Percentiles rank a stretch among this genome's conserved stretches.
Evolutionary conservation across 192 early-diverging fungal genomes (phyloP).

Genomic region (Backusella mclennaniae): DNA sequence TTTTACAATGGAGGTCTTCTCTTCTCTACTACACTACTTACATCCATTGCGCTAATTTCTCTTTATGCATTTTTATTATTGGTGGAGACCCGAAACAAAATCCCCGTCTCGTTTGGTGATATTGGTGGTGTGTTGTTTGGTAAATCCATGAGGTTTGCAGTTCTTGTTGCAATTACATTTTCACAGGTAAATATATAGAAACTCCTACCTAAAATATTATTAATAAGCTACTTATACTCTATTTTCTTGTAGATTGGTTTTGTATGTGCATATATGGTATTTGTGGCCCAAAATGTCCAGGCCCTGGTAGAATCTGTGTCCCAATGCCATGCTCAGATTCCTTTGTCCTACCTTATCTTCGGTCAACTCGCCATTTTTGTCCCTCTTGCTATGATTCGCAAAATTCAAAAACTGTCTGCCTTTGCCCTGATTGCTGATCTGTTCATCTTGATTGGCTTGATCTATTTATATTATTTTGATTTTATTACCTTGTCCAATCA

Average conservation of each 20-base stretch:
- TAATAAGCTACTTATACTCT: slow-evolving; percentile 11
- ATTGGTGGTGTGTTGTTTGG: slow-evolving; percentile 60
- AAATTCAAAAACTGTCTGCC: slow-evolving; percentile 85
- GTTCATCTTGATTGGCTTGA: slow-evolving; percentile 88
- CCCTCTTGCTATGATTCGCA: slow-evolving; percentile 68
- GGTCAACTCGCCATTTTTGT: slow-evolving; percentile 49
- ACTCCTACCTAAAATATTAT: background rate
- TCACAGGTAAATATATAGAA: slow-evolving; percentile 55
- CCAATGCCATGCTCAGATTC: slow-evolving; percentile 17
- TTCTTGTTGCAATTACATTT: slow-evolving; percentile 69
- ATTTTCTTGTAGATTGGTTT: slow-evolving; percentile 45
- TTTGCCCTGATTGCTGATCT: slow-evolving; percentile 88
- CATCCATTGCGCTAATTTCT: slow-evolving; percentile 65
- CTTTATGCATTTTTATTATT: slow-evolving; percentile 70
- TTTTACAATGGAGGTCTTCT: slow-evolving; percentile 77
- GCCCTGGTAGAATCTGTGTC: slow-evolving; percentile 35
- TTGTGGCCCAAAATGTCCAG: slow-evolving; percentile 58
- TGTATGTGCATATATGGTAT: slow-evolving; percentile 65
- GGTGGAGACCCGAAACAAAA: slow-evolving; percentile 62
- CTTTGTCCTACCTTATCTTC: slow-evolving; percentile 42
- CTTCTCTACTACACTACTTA: slow-evolving; percentile 65
- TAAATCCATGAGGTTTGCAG: slow-evolving; percentile 59
- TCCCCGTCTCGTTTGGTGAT: slow-evolving; percentile 76
- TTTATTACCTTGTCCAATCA: slow-evolving; percentile 59
- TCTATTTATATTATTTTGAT: slow-evolving; percentile 84